Base-by-base conservation (phyloP, 2,329 filamentous ascomycete species). In the Ophiosphaerella narmari region DNA sequence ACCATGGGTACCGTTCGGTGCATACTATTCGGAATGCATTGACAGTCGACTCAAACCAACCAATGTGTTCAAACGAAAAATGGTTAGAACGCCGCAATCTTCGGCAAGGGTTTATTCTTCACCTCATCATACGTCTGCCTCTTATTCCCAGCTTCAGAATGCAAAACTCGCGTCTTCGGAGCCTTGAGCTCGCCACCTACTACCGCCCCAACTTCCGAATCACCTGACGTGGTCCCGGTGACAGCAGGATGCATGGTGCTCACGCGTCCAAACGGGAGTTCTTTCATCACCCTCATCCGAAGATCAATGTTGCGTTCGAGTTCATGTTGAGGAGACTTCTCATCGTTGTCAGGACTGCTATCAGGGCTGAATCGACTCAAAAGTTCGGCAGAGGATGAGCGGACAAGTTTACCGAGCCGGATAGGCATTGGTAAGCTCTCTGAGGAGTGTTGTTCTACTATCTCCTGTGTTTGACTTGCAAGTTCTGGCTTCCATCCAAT, bases 81-180 rank as follows among this genome's bases (percentile, higher is more conserved):
- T 23, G 2, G 16, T 52, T 51, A 65, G 16, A 66, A 29, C 23
- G 45, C 37, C 31, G 60, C 63, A 46, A 69, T 68, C 35, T 48
- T 56, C 13, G 62, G 62, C 34, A 69, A 48, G 12, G 65, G 66
- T 33, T 68, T 68, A 32, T 69, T 68, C 48, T 65, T 69, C 32
- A 63, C 39, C 14, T 67, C 55, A 2, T 67, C 57, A 33, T 51
- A 61, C 35, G 48, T 48, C 14, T 46, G 52, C 44, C 45, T 54
- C 21, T 18, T 54, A 11, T 31, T 16, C 11, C 12, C 39, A 4
- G 9, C 31, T 32, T 54, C 24, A 43, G 44, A 36, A 34, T 51
- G 46, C 34, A 32, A 32, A 33, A 29, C 21, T 18, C 46, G 36
- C 3, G 23, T 31, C 37, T 53, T 43, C 32, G 43, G 18, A 7